These are phyloP conservation scores for Pseudomonodictys pantanalensis DNA, from an alignment of 495 filamentous ascomycete species.

Conservation along the genomic window DNA sequence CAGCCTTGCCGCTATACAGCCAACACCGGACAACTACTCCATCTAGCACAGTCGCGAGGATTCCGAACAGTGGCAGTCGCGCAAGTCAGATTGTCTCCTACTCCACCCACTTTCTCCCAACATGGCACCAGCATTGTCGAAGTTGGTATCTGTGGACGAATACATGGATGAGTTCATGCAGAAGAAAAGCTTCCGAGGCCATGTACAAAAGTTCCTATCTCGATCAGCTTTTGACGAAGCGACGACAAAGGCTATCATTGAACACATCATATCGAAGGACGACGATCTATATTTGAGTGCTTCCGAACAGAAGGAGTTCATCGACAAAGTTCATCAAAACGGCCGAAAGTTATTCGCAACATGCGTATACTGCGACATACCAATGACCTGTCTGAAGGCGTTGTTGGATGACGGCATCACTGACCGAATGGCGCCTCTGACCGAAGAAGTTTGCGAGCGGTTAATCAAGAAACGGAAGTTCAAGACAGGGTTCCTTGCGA, in stretches of 20 bases:
- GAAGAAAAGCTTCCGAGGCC: neutral
- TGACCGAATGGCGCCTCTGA: no score
- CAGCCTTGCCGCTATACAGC: neutral
- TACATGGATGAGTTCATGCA: neutral
- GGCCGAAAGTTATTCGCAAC: conserved; percentile 3
- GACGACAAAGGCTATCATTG: neutral
- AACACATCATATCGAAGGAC: neutral
- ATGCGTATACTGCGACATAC: neutral
- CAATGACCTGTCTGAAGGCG: conserved; percentile 5
- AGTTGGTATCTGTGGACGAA: neutral
- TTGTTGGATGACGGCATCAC: neutral
- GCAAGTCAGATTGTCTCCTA: no score
- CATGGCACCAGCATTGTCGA: neutral
- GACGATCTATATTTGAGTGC: neutral
- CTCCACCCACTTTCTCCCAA: no score
- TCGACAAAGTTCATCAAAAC: neutral
- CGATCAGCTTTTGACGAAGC: neutral
- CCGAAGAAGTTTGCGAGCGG: no score
- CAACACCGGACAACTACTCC: no score
- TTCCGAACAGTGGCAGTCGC: no score
- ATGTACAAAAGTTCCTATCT: neutral
- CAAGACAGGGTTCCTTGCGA: no score
- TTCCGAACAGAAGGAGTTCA: neutral
- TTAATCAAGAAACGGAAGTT: no score
- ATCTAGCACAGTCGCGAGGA: no score